phyloP scores from a whole-genome alignment of 345 rosid genomes.

The thale cress (Arabidopsis thaliana) region TAIR10.1 NC_003075.7:12607501-12608000 shows the following conservation, averaged over 20 bases:
- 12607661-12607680: conserved; percentile 50
- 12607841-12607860: conserved; percentile 8
- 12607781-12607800: background rate
- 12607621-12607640: conserved; percentile 57
- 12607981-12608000: background rate
- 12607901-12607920: conserved; percentile 62
- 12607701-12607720: conserved; percentile 48
- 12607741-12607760: conserved; percentile 11
- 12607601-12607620: conserved; percentile 46
- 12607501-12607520: conserved; percentile 22
- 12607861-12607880: conserved; percentile 54
- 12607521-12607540: conserved; percentile 17
- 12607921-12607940: conserved; percentile 62
- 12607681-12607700: conserved; percentile 47
- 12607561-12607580: conserved; percentile 17
- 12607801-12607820: background rate
- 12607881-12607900: conserved; percentile 53
- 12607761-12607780: background rate
- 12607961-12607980: background rate
- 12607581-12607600: conserved; percentile 18
- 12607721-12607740: conserved; percentile 49
- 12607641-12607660: conserved; percentile 54
- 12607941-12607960: background rate
- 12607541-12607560: conserved; percentile 32
- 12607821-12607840: background rate